Evolutionary conservation across 2,329 filamentous ascomycete species (phyloP).

Genomic region (Erysiphe neolycopersici): DNA sequence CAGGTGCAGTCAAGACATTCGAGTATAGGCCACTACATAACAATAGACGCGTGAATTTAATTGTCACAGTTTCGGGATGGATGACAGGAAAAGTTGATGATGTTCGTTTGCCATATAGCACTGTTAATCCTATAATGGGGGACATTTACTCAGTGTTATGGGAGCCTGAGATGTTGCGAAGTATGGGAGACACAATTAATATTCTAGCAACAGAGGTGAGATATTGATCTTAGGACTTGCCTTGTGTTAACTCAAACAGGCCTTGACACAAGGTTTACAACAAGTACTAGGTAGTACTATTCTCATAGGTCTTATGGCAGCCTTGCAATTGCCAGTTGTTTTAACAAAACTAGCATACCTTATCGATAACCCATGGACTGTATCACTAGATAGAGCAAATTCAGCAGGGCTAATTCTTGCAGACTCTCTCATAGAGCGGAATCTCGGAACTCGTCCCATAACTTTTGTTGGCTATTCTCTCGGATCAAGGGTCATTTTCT

Average conservation of each 20-base stretch:
- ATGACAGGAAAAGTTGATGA: slow-evolving; percentile 97
- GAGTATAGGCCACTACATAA: slow-evolving; percentile 93
- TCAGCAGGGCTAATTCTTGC: slow-evolving; percentile 76
- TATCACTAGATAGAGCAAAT: slow-evolving; percentile 78
- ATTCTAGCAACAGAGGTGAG: slow-evolving; percentile 86
- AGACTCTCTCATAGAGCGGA: slow-evolving; percentile 77
- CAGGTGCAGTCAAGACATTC: slow-evolving; percentile 81
- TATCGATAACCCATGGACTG: slow-evolving; percentile 95
- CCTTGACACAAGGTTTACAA: slow-evolving; percentile 84
- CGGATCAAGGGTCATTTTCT: slow-evolving; percentile 76
- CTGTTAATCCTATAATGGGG: slow-evolving; percentile 91
- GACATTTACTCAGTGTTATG: slow-evolving; percentile 92
- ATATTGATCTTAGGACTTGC: neutral
- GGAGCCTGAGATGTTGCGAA: slow-evolving; percentile 94
- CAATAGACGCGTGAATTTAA: slow-evolving; percentile 89
- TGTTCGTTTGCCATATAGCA: slow-evolving; percentile 83
- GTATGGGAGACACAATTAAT: slow-evolving; percentile 96
- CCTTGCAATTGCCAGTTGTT: slow-evolving; percentile 72
- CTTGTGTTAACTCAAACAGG: slow-evolving; percentile 24
- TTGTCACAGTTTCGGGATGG: slow-evolving; percentile 89
- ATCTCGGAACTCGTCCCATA: slow-evolving; percentile 69
- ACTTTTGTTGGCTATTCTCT: slow-evolving; percentile 90
- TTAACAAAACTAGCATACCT: slow-evolving; percentile 84
- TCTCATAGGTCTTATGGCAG: slow-evolving; percentile 70
- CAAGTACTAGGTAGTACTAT: slow-evolving; percentile 84